phyloP scores from a whole-genome alignment of 176 grass and related monocot genomes.

The Oryza coarctata region DNA sequence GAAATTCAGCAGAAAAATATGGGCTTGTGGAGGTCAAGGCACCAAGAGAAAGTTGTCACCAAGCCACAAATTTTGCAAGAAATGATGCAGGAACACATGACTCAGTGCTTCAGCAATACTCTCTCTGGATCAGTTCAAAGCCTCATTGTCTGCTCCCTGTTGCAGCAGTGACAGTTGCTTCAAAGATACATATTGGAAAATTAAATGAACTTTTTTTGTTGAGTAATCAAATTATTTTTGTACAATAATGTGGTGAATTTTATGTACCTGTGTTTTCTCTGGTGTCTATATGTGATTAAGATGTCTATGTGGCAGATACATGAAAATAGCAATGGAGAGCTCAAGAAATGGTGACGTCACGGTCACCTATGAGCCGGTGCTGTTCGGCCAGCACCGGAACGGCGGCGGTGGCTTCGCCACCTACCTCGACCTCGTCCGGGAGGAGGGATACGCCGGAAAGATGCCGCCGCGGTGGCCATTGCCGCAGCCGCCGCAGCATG shows the following conservation, averaged over 20 bases:
- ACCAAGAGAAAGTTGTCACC: neutral
- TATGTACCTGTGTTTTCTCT: neutral
- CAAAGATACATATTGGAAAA: slow-evolving; percentile 23
- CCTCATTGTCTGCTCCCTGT: slow-evolving; percentile 34
- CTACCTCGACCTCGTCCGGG: slow-evolving; percentile 37
- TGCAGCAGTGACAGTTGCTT: slow-evolving; percentile 27
- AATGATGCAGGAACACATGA: slow-evolving; percentile 8
- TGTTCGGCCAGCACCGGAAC: slow-evolving; percentile 30
- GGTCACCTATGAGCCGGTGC: slow-evolving; percentile 20
- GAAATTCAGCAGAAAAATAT: neutral
- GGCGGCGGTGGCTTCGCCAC: slow-evolving; percentile 31
- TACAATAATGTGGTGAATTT: neutral
- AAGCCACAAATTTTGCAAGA: neutral
- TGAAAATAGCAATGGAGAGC: slow-evolving; percentile 26
- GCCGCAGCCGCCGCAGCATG: neutral
- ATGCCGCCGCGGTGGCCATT: neutral
- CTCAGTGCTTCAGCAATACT: slow-evolving; percentile 19
- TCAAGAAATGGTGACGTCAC: slow-evolving; percentile 31
- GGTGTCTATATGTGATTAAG: slow-evolving; percentile 34
- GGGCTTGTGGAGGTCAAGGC: slow-evolving; percentile 23
- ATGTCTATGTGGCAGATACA: neutral
- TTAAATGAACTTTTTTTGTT: neutral
- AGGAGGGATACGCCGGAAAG: neutral
- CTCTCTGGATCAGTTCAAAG: neutral
- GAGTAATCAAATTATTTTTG: neutral